Conservation (phyloP, 2,329 filamentous ascomycete genomes). For the Gnomoniopsis sp. region DNA sequence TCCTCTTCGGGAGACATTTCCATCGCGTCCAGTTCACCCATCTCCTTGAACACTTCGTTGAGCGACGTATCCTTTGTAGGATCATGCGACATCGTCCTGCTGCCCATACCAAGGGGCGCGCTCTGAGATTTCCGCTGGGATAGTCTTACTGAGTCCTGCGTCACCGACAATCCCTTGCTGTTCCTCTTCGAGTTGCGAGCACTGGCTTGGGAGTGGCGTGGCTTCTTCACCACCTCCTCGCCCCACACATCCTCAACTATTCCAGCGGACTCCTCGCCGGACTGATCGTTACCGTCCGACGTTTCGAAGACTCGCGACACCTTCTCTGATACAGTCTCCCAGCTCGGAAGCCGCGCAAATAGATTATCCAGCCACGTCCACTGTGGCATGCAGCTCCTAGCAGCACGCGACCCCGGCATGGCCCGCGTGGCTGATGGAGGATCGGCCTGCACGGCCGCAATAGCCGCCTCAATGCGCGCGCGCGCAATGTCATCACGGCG, state of each 20-base stretch:
- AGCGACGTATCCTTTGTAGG: neutral
- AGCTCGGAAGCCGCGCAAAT: neutral
- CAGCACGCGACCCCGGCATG: neutral
- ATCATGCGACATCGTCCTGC: neutral
- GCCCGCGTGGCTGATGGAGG: neutral
- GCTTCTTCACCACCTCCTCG: neutral
- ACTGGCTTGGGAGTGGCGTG: neutral
- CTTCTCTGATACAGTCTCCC: neutral
- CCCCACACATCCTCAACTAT: constrained; percentile 8
- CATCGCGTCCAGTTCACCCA: neutral
- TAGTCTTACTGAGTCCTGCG: neutral
- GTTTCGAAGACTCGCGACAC: neutral
- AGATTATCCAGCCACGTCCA: neutral
- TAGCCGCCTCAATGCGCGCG: neutral
- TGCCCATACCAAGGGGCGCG: neutral
- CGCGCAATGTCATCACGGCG: neutral
- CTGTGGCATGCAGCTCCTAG: constrained; percentile 2
- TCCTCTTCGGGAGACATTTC: neutral
- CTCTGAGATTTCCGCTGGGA: neutral
- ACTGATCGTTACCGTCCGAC: neutral
- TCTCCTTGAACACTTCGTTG: neutral
- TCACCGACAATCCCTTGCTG: neutral
- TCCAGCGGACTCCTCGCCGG: neutral
- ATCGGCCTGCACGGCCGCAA: neutral
- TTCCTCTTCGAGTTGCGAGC: neutral